These are phyloP conservation scores for Xylariaceae sp. DNA, from an alignment of 2,329 filamentous ascomycete genomes.

Conservation along the genomic window DNA sequence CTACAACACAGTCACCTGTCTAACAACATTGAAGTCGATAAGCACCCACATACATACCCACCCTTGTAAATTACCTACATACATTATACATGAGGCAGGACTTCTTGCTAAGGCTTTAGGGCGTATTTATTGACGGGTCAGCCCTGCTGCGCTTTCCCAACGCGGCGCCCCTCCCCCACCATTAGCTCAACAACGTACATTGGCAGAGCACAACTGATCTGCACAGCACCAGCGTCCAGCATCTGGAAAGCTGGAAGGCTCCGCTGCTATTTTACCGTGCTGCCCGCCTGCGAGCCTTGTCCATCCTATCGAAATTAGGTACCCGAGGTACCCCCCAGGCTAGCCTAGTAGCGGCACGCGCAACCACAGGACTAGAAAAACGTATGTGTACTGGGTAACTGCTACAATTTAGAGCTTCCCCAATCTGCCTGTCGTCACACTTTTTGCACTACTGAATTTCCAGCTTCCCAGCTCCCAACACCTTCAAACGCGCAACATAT, in stretches of 20 bases:
- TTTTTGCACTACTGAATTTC: constrained; percentile 10
- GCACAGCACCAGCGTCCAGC: no score
- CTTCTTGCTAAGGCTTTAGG: neutral
- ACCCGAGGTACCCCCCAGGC: no score
- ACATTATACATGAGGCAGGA: no score
- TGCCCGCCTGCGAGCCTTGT: no score
- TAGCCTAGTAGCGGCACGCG: no score
- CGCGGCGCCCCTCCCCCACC: constrained; percentile 37
- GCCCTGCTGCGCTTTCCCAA: constrained; percentile 28
- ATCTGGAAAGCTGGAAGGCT: no score
- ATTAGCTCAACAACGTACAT: constrained; percentile 30
- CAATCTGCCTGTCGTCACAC: constrained; percentile 24
- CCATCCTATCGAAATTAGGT: no score
- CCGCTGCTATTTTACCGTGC: no score
- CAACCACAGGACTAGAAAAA: no score
- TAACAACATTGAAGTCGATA: neutral
- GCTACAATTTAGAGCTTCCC: constrained; percentile 24
- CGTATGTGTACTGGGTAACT: no score
- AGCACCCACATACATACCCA: constrained; percentile 6
- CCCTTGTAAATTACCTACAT: constrained; percentile 1
- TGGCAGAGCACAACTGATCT: constrained; percentile 1
- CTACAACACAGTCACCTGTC: no score
- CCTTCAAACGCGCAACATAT: constrained; percentile 13
- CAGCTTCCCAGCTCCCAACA: constrained; percentile 15
- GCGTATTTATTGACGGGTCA: constrained; percentile 21